Evolutionary conservation across 805 yeast genomes (phyloP), one percentile per base, ranked within the genome.

Genomic region (Pichia heedii): DNA sequence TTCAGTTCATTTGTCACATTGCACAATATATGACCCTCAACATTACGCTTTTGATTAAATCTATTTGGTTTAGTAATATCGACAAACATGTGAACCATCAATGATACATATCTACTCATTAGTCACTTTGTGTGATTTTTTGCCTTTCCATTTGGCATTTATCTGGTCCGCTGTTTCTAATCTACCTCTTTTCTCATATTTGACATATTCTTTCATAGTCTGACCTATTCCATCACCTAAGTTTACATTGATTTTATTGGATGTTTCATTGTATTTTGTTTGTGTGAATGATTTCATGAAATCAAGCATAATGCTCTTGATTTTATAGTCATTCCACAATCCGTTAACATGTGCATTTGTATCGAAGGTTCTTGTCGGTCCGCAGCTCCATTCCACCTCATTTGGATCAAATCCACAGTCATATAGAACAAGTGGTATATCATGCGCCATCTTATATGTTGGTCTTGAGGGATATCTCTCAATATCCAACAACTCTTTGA

Each of bases 401-500:
- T 37, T 27, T 5, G 57, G 63, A 8, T 78, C 77, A 57, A 76
- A 93, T 13, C 73, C 76, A 61, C 97, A 90, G 56, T 90, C 95
- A 58, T 82, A 88, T 34, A 93, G 65, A 4, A 90, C 80, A 52
- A 93, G 67, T 1, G 98, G 98, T 7, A 82, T 65, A 51, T 90
- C 97, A 56, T 82, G 75, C 0, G 96, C 97, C 85, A 90, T 85
- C 35, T 79, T 88, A 57, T 83, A 93, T 3, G 72, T 64, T 1
- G 98, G 98, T 50, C 81, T 78, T 26, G 76, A 63, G 0, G 94
- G 86, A 41, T 51, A 64, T 33, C 62, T 65, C 4, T 67, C 68
- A 1, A 76, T 64, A 53, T 90, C 73, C 36, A 89, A 59, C 46
- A 93, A 64, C 2, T 76, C 71, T 12, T 61, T 60, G 2, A 93